A percentile compares a stretch with the other conserved stretches of the same genome.
Evolutionary conservation across 1,284 basidiomycete species (phyloP).

Genomic region (Psilocybe mexicana): DNA sequence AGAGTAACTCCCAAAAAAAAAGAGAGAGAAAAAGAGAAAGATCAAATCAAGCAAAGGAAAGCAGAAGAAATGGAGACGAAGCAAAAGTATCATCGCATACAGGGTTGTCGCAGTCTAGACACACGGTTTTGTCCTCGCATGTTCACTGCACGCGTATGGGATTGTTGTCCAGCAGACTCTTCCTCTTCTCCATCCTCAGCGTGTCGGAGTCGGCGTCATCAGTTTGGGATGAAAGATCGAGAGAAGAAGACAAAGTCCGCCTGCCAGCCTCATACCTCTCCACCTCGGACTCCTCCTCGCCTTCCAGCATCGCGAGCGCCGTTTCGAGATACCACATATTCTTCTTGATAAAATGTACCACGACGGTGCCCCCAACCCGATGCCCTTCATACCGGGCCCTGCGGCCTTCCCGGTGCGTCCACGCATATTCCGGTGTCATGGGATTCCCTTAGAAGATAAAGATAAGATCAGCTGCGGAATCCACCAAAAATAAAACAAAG

Average conservation of each 20-base stretch:
- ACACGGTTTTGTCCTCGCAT: constrained; percentile 1
- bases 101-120: not conserved
- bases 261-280: constrained; percentile 36
- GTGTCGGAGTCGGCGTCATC: not conserved
- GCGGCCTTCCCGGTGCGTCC: constrained; percentile 71
- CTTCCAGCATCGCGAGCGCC: constrained; percentile 82
- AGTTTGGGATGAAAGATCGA: not conserved
- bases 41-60: not conserved
- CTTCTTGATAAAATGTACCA: constrained; percentile 97
- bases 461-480: not conserved
- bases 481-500: not conserved
- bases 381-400: constrained; percentile 63
- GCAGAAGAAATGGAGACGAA: not conserved
- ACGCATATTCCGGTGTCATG: constrained; percentile 60
- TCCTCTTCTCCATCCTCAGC: not conserved
- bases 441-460: constrained; percentile 38
- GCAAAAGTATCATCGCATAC: constrained; percentile 1
- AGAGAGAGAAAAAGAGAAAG: not conserved
- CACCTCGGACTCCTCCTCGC: constrained; percentile 54
- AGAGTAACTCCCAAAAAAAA: not conserved
- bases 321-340: constrained; percentile 97
- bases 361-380: constrained; percentile 88
- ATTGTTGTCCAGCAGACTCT: not conserved
- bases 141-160: not conserved
- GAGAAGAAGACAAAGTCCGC: not conserved